Percentiles rank a stretch among this genome's conserved stretches.
These are phyloP conservation scores for Kodamaea ohmeri DNA, from an alignment of 1,139 yeast species.

Conservation along the genomic window DNA sequence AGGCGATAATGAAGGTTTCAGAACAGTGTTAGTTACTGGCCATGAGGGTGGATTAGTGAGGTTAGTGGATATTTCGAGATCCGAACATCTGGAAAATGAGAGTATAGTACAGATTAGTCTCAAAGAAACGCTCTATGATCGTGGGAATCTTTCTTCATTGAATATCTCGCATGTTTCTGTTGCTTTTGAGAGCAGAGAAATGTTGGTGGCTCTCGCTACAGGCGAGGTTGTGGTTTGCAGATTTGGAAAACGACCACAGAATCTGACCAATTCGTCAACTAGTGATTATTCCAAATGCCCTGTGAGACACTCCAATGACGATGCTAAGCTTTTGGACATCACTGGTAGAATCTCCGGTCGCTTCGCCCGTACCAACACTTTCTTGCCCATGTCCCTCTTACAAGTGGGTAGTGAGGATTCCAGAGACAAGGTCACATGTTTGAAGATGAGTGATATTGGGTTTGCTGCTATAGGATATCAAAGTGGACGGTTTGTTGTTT, in stretches of 20 bases:
- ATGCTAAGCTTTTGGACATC: conserved; percentile 35
- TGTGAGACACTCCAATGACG: conserved; percentile 34
- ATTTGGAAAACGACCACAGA: conserved; percentile 47
- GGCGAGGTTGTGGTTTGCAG: conserved; percentile 79
- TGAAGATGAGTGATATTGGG: conserved; percentile 73
- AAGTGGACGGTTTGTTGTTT: conserved; percentile 68
- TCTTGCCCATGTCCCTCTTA: conserved; percentile 60
- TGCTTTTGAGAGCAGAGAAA: conserved; percentile 74
- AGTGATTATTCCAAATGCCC: conserved; percentile 32
- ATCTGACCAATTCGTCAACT: conserved; percentile 13
- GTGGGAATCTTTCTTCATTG: conserved; percentile 31
- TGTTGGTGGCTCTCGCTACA: conserved; percentile 63
- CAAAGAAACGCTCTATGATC: conserved; percentile 33
- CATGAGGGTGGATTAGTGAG: conserved; percentile 79
- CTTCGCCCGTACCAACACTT: conserved; percentile 36
- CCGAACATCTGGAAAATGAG: conserved; percentile 64
- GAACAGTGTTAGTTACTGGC: conserved; percentile 74
- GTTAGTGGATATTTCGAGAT: conserved; percentile 77
- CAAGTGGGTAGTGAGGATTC: conserved; percentile 36
- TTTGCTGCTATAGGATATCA: conserved; percentile 82
- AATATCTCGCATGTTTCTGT: conserved; percentile 62
- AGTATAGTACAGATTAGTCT: conserved; percentile 36
- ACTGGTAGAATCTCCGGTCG: conserved; percentile 33
- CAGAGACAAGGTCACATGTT: conserved; percentile 44
- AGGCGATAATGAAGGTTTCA: conserved; percentile 52